A percentile compares a stretch with the other conserved stretches of the same genome.
phyloP scores from a whole-genome alignment of 2,329 filamentous ascomycete genomes.

The Fusarium continuum region DNA sequence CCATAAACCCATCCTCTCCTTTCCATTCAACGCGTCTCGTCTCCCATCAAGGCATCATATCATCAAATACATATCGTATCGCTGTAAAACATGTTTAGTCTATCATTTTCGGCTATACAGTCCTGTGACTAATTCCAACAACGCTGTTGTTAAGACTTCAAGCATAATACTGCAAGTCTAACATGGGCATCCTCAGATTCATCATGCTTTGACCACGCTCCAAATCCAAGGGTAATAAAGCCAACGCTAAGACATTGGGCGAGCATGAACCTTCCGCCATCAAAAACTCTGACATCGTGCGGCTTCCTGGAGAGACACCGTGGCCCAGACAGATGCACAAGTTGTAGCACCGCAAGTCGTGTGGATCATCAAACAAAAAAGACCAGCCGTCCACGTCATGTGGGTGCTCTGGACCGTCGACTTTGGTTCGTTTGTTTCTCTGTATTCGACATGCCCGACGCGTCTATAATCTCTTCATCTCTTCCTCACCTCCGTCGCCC shows the following conservation, averaged over 20 bases:
- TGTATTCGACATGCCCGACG: slow-evolving; percentile 34
- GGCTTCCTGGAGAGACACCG: slow-evolving; percentile 16
- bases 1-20: too few relatives aligned
- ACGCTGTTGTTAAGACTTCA: neutral
- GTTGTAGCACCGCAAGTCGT: slow-evolving; percentile 13
- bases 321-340: slow-evolving; percentile 22
- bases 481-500: slow-evolving; percentile 89
- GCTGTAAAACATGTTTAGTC: slow-evolving; percentile 1
- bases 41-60: neutral
- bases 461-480: slow-evolving; percentile 59
- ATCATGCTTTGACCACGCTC: neutral
- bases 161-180: neutral
- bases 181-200: neutral
- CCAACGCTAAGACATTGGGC: neutral
- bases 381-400: slow-evolving; percentile 15
- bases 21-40: neutral
- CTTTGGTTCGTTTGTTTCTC: slow-evolving; percentile 34
- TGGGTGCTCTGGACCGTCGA: slow-evolving; percentile 23
- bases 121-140: neutral
- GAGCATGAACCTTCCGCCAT: slow-evolving; percentile 17
- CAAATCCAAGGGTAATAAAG: neutral
- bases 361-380: slow-evolving; percentile 26
- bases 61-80: neutral
- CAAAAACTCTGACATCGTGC: slow-evolving; percentile 21
- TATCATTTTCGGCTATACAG: slow-evolving; percentile 16